Base-by-base conservation (phyloP, 306 rosid genomes). In the Prunus padus region DNA sequence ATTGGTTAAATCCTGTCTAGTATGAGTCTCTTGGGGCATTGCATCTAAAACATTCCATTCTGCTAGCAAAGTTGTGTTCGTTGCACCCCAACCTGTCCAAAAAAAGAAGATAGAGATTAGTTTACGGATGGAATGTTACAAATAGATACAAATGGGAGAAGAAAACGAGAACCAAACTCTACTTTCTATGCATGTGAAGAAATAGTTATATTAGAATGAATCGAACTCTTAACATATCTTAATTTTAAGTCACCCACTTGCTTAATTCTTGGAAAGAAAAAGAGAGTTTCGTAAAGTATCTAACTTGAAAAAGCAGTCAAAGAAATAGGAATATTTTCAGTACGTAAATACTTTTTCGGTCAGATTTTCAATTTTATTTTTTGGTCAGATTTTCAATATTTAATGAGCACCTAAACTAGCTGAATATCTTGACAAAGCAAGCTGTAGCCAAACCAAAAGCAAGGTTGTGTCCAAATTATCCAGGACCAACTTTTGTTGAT, bases 1-100 rank as follows among this genome's bases (percentile, higher is more conserved):
- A 71, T 74, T 81, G 71, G 76, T 65, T 47, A 33, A 60, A 63
- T 19, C 37, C 3, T 76, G 59, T 65, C 77, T 81, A 81, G 71
- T 65, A 81, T 40, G 90, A 77, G 88, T 95, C 98, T 82, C 95
- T 91, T 51, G 98, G 98, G 42, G 98, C 98, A 67, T 82, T 92
- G 95, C 98, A 94, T 89, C 90, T 90, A 72, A 92, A 95, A 61
- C 98, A 95, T 76, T 95, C 98, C 87, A 87, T 90, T 86, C 98
- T 78, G 89, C 96, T 95, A 0, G 98, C 98, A 72, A 95, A 95
- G 88, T 95, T 95, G 85, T 95, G 98, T 70, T 95, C 98, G 72
- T 92, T 95, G 87, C 98, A 95, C 46, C 98, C 97, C 51, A 80
- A 85, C 89, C 98, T 95, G 84, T 54, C 65, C 72, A 70, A 37